These are phyloP conservation scores for Neurospora discreta DNA, from an alignment of 495 filamentous ascomycete species.

Conservation along the genomic window DNA sequence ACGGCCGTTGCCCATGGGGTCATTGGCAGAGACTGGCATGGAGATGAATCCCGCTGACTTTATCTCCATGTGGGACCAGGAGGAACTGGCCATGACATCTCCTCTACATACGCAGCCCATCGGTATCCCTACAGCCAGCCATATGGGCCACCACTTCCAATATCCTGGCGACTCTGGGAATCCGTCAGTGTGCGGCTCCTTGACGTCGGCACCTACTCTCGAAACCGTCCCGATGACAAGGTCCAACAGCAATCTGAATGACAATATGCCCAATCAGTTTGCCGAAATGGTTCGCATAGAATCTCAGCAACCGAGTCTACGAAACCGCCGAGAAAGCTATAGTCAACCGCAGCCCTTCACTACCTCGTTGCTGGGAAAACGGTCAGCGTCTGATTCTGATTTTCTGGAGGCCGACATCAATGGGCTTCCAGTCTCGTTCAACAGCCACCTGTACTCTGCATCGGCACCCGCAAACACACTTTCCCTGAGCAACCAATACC, in stretches of 20 bases:
- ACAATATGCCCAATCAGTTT: conserved; percentile 26
- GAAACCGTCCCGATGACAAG: conserved; percentile 35
- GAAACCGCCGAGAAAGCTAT: conserved; percentile 20
- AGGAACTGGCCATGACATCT: conserved; percentile 1
- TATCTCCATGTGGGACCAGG: conserved; percentile 7
- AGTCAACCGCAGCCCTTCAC: conserved; percentile 6
- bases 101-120: conserved; percentile 8
- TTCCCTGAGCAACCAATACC: conserved; percentile 13
- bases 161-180: conserved; percentile 9
- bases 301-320: conserved; percentile 28
- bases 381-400: conserved; percentile 16
- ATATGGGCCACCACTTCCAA: conserved; percentile 1
- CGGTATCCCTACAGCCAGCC: conserved; percentile 8
- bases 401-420: conserved; percentile 27
- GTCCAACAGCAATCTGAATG: conserved; percentile 31
- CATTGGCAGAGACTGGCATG: not conserved
- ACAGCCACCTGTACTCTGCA: conserved; percentile 12
- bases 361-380: conserved; percentile 23
- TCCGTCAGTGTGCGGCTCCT: conserved; percentile 31
- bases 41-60: conserved; percentile 17
- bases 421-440: conserved; percentile 18
- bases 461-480: conserved; percentile 19
- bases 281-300: conserved; percentile 31
- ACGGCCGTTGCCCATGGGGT: not conserved
- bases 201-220: conserved; percentile 33